Base-by-base conservation (phyloP, 2,329 filamentous ascomycete species). In the Fusarium irregulare region DNA sequence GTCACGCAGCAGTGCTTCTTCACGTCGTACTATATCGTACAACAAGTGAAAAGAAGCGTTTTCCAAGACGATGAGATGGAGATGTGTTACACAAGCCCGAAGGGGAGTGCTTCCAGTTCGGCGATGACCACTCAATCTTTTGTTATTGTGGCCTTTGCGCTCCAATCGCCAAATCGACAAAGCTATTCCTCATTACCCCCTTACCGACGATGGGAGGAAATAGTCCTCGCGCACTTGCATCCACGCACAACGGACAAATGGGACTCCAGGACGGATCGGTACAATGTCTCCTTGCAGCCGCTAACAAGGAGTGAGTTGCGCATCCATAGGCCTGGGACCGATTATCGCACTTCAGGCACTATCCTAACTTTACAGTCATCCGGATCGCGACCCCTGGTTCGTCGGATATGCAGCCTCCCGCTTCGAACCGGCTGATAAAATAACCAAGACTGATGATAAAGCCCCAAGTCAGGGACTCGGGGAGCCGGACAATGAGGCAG, bases 51-150 rank as follows among this genome's bases (percentile, higher is more conserved):
- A 44, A 25, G 37, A 66, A 58, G 61, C 47, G 44, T 62, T 73
- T 56, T 51, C 58, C 60, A 67, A 55, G 55, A 66, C 53, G 46
- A 51, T 59, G 64, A 56, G 46, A 58, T 64, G 54, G 51, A 50
- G 34, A 51, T 54, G 53, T 56, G 27, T 30, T 46, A 49, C 59
- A 64, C 48, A 56, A 59, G 50, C 41, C 34, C 54, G 25, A 56
- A 48, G 70, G 34, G 73, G 74, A 47, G 74, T 76, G 72, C 48
- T 46, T 63, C 64, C 67, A 76, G 74, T 76, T 76, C 74, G 73
- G 73, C 72, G 72, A 70, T 73, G 56, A 37, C 47, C 47, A 51
- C 25, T 50, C 57, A 62, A 50, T 14, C n/a, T 46, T 53, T 45
- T 49, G 41, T 71, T 32, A 12, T 46, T 34, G 11, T 58, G 28